phyloP scores from a whole-genome alignment of 2,329 filamentous ascomycete genomes.

The Hypoxylon sp. region DNA sequence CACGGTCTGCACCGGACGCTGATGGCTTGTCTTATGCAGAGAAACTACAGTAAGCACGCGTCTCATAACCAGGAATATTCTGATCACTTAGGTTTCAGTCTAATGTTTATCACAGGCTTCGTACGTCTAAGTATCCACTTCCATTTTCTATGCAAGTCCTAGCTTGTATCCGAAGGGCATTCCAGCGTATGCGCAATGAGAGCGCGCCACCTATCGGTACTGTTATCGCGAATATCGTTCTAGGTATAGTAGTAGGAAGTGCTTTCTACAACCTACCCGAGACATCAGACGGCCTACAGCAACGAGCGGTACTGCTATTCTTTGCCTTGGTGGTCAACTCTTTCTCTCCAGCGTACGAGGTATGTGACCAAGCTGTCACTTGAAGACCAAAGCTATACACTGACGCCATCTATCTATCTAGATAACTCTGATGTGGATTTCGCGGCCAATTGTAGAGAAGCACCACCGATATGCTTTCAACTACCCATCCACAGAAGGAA shows the following conservation, averaged over 20 bases:
- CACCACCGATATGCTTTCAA: conserved; percentile 88
- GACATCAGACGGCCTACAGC: conserved; percentile 77
- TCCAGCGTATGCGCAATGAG: conserved; percentile 3
- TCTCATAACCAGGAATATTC: too few species aligned
- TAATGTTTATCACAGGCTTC: conserved; percentile 56
- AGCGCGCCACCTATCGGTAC: background rate
- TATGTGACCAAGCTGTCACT: too few species aligned
- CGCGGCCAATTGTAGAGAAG: conserved; percentile 92
- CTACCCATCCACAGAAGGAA: conserved; percentile 86
- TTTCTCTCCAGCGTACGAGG: conserved; percentile 80
- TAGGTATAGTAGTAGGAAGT: conserved; percentile 80
- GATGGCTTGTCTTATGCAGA: too few species aligned
- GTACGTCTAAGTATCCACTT: background rate
- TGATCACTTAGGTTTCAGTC: too few species aligned
- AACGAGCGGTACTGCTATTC: conserved; percentile 82
- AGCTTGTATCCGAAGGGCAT: conserved; percentile 3
- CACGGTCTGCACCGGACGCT: too few species aligned
- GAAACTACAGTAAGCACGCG: too few species aligned
- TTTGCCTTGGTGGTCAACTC: conserved; percentile 88
- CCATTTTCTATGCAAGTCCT: conserved; percentile 27
- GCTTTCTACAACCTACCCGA: conserved; percentile 82
- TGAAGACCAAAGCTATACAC: too few species aligned
- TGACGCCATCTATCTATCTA: too few species aligned
- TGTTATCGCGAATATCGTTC: conserved; percentile 79
- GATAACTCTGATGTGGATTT: conserved; percentile 85